These are phyloP conservation scores for Coelastrella sp. DNA, from an alignment of 139 green algal species.

Conservation along the genomic window DNA sequence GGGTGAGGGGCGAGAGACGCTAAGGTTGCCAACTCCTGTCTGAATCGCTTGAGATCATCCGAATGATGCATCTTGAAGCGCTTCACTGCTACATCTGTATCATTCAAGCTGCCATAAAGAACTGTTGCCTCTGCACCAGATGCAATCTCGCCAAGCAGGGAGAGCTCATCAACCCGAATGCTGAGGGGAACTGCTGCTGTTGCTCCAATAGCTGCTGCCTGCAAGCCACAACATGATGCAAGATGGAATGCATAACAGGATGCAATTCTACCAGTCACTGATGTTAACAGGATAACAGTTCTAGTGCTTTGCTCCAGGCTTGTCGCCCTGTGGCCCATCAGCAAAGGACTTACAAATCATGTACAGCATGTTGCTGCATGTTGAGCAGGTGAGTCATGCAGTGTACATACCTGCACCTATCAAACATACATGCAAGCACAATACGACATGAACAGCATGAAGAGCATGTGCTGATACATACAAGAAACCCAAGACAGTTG, in stretches of 20 bases:
- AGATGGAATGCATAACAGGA: not conserved
- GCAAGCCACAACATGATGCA: not conserved
- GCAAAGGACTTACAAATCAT: too few relatives aligned
- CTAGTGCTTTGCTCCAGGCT: too few relatives aligned
- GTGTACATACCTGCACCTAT: too few relatives aligned
- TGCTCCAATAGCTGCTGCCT: constrained; percentile 21
- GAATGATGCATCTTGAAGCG: constrained; percentile 63
- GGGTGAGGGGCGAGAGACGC: constrained; percentile 58
- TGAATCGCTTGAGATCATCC: constrained; percentile 80
- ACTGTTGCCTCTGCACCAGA: constrained; percentile 15
- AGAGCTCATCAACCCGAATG: constrained; percentile 35
- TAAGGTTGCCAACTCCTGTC: constrained; percentile 74
- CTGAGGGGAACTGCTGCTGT: constrained; percentile 45
- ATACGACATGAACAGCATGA: too few relatives aligned
- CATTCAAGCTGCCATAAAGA: not conserved
- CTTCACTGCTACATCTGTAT: constrained; percentile 82
- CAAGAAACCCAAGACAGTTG: too few relatives aligned
- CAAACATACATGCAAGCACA: too few relatives aligned
- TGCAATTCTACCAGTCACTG: not conserved
- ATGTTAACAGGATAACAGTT: too few relatives aligned
- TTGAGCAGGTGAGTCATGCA: too few relatives aligned
- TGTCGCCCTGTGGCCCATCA: too few relatives aligned
- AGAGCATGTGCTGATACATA: too few relatives aligned
- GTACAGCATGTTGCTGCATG: too few relatives aligned
- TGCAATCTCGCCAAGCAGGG: constrained; percentile 25